Percentiles rank a stretch among this genome's conserved stretches.
phyloP scores from a whole-genome alignment of 2,329 filamentous ascomycete genomes.

The Zarea fungicola region DNA sequence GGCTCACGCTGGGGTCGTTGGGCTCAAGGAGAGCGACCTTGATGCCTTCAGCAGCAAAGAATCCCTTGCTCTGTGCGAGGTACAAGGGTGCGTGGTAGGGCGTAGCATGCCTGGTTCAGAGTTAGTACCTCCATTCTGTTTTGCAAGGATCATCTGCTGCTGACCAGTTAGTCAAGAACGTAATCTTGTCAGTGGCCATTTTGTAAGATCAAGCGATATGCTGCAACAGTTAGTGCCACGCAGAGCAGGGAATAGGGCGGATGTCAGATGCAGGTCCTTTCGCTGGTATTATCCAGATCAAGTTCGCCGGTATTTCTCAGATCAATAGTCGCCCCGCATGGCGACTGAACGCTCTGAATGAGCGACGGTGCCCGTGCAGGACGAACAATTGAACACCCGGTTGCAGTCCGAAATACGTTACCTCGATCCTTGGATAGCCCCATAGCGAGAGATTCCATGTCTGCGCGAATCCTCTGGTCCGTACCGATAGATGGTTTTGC shows the following conservation, averaged over 20 bases:
- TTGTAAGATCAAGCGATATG: slow-evolving; percentile 39
- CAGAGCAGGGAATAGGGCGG: slow-evolving; percentile 28
- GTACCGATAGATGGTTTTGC: slow-evolving; percentile 6
- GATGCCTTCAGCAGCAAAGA: slow-evolving; percentile 69
- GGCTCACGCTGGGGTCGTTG: slow-evolving; percentile 65
- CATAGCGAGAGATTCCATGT: slow-evolving; percentile 21
- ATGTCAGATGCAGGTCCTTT: slow-evolving; percentile 76
- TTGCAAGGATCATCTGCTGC: not conserved
- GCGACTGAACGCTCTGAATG: not conserved
- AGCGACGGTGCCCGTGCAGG: not conserved
- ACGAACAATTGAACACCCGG: slow-evolving; percentile 18
- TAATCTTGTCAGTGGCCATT: slow-evolving; percentile 82
- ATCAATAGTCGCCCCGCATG: slow-evolving; percentile 28
- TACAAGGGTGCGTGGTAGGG: slow-evolving; percentile 76
- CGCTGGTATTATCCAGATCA: slow-evolving; percentile 86
- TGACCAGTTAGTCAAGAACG: slow-evolving; percentile 80
- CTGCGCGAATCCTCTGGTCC: slow-evolving; percentile 8
- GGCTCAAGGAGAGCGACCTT: slow-evolving; percentile 74
- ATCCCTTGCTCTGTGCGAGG: slow-evolving; percentile 70
- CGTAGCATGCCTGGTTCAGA: slow-evolving; percentile 62
- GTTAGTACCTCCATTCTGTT: slow-evolving; percentile 7
- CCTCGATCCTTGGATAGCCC: slow-evolving; percentile 35
- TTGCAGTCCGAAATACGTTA: slow-evolving; percentile 36
- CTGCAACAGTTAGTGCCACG: slow-evolving; percentile 44
- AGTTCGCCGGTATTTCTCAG: slow-evolving; percentile 81